Base-by-base conservation (phyloP, 352 stramenopile genomes). In the Peronospora belbahrii region DNA sequence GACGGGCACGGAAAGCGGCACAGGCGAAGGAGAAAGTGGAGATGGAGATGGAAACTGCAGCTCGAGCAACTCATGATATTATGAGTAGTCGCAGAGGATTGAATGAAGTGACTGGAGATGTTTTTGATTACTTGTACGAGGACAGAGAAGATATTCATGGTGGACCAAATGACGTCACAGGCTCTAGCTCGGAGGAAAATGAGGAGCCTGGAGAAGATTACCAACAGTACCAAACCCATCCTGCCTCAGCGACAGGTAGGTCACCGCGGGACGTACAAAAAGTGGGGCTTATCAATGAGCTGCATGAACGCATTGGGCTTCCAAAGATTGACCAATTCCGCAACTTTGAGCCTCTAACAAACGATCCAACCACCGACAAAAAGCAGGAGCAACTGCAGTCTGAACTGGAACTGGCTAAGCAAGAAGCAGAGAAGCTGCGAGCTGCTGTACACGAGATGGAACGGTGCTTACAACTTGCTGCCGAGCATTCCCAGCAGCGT, bases 201-300 rank as follows among this genome's bases (percentile, higher is more conserved):
- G 49, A 50, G 32, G 46, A 47, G 22, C 20, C 40, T 11, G 20
- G 11, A 1, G 32, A 34, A 17, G 13, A 10, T 18, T 59, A 52
- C 15, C 44, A 50, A 15, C 37, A 47, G 28, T 49, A 42, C 32
- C 35, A 18, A 17, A 23, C 30, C 9, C 7, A 18, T 19, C 4
- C n/a, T 20, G n/a, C 20, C 4, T 10, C 38, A 38, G 18, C 32
- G 25, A 30, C 27, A 34, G 20, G 14, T 4, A 45, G 40, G 0
- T 76, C 65, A n/a, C 58, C 64, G 6, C 51, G 65, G 2, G 76
- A 85, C 40, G 51, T 42, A 8, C 69, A 87, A 37, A 88, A 88
- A 41, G 60, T 74, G 0, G 57, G 52, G n/a, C 60, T 91, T n/a
- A 61, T 91, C 22, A 91, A 91, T 28, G 80, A 91, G 49, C 57